Evolutionary conservation across 2,329 filamentous ascomycete species (phyloP), one percentile per base, ranked within the genome.

Genomic region (Didymella arachidicola): DNA sequence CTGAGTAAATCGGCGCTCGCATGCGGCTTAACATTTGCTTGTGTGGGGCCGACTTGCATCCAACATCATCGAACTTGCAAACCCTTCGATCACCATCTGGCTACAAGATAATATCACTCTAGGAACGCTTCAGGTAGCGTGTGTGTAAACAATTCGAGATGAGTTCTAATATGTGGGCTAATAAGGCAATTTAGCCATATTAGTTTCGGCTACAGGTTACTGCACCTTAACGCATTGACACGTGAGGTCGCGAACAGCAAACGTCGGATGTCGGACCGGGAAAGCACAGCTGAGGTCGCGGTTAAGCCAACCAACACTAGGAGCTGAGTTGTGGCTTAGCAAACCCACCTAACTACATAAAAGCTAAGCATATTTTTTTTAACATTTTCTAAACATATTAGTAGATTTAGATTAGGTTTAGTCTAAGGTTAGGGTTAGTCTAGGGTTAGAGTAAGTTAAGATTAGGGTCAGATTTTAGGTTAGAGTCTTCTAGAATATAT

Each of bases 131-230:
- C 19, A 25, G 38, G 19, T 25, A 29, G 7, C 27, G n/a, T 42
- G 16, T 46, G 34, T 42, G 39, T 46, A 22, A 18, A 38, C 45
- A 19, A 39, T 51, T 34, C 30, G 50, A 59, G 46, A 59, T 51
- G 41, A 51, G 16, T 29, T 29, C 46, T 43, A 27, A 39, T 39
- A 16, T 53, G 25, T 54, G 50, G 45, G 56, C 56, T 59, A 54
- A 54, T 54, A 41, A 51, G 46, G 41, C 50, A 54, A 59, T 59
- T 59, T 59, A 59, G 56, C 56, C 56, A 59, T 54, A 59, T 59
- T 59, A 59, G 45, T 34, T 54, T 54, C 56, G 56, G 56, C 50
- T 59, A 26, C 50, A 59, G 41, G 19, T 54, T 54, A 45, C 50
- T 59, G 50, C 50, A 54, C 51, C 46, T 59, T 45, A 45, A 59